These are phyloP conservation scores for Euphorbia pulcherrima DNA, from an alignment of 345 rosid genomes.

Conservation along the genomic window DNA sequence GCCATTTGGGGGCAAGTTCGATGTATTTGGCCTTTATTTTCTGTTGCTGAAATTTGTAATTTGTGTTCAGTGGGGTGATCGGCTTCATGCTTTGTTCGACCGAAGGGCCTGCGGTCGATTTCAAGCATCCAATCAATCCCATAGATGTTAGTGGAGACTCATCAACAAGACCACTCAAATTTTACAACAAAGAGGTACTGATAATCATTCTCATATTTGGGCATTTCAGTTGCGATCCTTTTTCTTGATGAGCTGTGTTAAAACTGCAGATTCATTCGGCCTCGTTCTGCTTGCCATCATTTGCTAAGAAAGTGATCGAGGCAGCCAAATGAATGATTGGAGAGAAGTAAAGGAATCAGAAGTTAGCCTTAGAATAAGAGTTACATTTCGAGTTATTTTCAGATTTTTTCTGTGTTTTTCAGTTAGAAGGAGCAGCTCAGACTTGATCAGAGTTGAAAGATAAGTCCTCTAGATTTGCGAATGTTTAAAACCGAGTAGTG, in stretches of 20 bases:
- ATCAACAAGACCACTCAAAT: slow-evolving; percentile 56
- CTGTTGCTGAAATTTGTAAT: slow-evolving; percentile 9
- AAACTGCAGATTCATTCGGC: slow-evolving; percentile 78
- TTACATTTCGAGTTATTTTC: too few species aligned
- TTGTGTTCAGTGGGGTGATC: slow-evolving; percentile 77
- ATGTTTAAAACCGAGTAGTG: too few species aligned
- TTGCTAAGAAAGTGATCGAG: slow-evolving; percentile 90
- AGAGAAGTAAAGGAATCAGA: slow-evolving; percentile 35
- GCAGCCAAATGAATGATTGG: too few species aligned
- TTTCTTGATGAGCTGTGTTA: neutral
- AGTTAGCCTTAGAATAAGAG: too few species aligned
- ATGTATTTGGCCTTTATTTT: neutral
- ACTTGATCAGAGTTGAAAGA: too few species aligned
- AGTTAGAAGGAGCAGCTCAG: too few species aligned
- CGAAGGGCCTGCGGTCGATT: slow-evolving; percentile 81
- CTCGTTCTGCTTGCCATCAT: slow-evolving; percentile 87
- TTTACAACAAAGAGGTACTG: slow-evolving; percentile 78
- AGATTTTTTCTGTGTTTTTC: too few species aligned
- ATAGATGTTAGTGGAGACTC: slow-evolving; percentile 46
- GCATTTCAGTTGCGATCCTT: too few species aligned
- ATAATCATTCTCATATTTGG: neutral
- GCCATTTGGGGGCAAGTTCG: too few species aligned
- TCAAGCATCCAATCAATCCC: slow-evolving; percentile 76
- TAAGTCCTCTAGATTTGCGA: too few species aligned
- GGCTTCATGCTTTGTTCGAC: slow-evolving; percentile 98